Evolutionary conservation across 768 basidiomycete species (phyloP), one percentile per base, ranked within the genome.

Genomic region (Naganishia randhawae): DNA sequence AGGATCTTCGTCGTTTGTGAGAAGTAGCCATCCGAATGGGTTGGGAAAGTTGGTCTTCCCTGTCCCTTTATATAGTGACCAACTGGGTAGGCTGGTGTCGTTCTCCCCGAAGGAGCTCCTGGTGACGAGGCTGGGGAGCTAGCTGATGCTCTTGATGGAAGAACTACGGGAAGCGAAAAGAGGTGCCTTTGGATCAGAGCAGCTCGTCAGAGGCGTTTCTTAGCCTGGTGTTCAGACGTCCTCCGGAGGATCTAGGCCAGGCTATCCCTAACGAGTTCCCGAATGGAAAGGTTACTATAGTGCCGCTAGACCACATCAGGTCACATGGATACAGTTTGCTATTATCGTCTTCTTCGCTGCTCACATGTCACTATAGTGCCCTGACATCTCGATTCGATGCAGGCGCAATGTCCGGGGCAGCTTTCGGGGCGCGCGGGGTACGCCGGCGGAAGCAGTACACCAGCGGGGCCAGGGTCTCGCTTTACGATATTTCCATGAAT

Each of bases 121-220:
- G 19, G 45, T 7, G 13, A 48, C 45, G 45, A 48, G 45, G 45
- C 45, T 48, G 13, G 45, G 19, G 45, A 3, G 13, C 45, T 1
- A 17, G 19, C 19, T 22, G 14, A 7, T 7, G 14, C 41, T 42
- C 14, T 42, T 19, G 41, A 19, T 16, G 19, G n/a, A n/a, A n/a
- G n/a, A n/a, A n/a, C 45, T 22, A 17, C 11, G 19, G 19, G 6
- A 22, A 22, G 8, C 4, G 45, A 11, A 22, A 22, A 48, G n/a
- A n/a, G 45, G 25, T 48, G 11, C 45, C 45, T 48, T n/a, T 48
- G 13, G n/a, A n/a, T n/a, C n/a, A n/a, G n/a, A n/a, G n/a, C n/a
- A n/a, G n/a, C n/a, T n/a, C 45, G 45, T 48, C 45, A n/a, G n/a
- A 48, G 45, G 45, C 45, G 45, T 22, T 48, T 48, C 19, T 48